phyloP scores from a whole-genome alignment of 768 basidiomycete genomes.

The Leccinum variicolor region DNA sequence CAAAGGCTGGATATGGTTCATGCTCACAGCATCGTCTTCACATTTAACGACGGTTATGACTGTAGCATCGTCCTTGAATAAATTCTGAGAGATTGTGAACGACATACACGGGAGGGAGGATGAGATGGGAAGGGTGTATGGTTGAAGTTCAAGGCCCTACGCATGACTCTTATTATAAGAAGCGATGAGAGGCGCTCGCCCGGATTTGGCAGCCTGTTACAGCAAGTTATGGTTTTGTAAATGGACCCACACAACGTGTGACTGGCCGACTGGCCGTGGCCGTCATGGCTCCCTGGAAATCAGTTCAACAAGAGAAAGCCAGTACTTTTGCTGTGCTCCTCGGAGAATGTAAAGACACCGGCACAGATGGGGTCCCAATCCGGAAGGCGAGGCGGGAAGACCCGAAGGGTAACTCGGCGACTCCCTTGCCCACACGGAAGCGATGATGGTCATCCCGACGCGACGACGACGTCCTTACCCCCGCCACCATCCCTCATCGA shows the following conservation, averaged over 20 bases:
- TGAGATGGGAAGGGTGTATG: neutral
- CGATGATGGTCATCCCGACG: no score
- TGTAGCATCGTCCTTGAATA: conserved; percentile 2
- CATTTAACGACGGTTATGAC: conserved; percentile 28
- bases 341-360: no score
- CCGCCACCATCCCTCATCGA: no score
- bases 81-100: neutral
- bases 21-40: conserved; percentile 25
- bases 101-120: conserved; percentile 9
- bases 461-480: no score
- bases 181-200: neutral
- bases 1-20: conserved; percentile 27
- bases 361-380: no score
- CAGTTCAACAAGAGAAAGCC: no score
- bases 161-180: neutral
- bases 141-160: neutral
- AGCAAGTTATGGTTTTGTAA: neutral
- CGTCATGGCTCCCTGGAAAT: no score
- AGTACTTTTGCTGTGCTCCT: conserved; percentile 56
- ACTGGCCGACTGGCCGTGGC: neutral
- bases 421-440: no score
- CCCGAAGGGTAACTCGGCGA: no score
- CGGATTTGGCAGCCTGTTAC: neutral
- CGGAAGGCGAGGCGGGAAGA: no score
- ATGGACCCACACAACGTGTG: neutral